Evolutionary conservation across 2,329 filamentous ascomycete species (phyloP).

Genomic region (Calonectria pauciramosa): DNA sequence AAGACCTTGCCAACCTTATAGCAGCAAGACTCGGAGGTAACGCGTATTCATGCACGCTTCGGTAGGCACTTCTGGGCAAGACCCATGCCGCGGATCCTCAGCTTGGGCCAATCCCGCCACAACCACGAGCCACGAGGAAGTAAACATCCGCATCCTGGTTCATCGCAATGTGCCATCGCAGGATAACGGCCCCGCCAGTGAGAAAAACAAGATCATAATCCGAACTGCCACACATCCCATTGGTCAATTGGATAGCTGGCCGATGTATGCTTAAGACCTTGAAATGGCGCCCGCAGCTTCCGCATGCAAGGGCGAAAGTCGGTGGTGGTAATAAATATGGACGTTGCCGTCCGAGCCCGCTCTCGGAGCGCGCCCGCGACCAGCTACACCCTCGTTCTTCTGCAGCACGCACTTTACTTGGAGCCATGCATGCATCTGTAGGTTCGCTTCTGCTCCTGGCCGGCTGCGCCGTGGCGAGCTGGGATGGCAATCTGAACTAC

Average conservation of each 20-base stretch:
- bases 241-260: not conserved
- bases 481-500: conserved; percentile 73
- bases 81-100: not conserved
- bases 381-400: not conserved
- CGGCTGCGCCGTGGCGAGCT: not conserved
- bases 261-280: conserved; percentile 3
- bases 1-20: not conserved
- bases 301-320: not conserved
- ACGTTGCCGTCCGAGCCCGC: not conserved
- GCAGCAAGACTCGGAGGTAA: not conserved
- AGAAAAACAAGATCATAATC: not conserved
- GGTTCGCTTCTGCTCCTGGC: not conserved
- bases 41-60: not conserved
- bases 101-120: not conserved
- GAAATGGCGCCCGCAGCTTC: not conserved
- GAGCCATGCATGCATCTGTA: not conserved
- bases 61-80: not conserved
- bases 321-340: not conserved
- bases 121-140: not conserved
- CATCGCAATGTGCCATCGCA: not conserved
- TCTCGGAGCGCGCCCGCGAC: not conserved
- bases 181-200: not conserved
- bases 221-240: not conserved
- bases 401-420: not conserved
- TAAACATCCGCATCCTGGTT: not conserved